Percentiles rank a stretch among this genome's conserved stretches.
phyloP scores from a whole-genome alignment of 257 asterid genomes.

The Solanum arcanum region DNA sequence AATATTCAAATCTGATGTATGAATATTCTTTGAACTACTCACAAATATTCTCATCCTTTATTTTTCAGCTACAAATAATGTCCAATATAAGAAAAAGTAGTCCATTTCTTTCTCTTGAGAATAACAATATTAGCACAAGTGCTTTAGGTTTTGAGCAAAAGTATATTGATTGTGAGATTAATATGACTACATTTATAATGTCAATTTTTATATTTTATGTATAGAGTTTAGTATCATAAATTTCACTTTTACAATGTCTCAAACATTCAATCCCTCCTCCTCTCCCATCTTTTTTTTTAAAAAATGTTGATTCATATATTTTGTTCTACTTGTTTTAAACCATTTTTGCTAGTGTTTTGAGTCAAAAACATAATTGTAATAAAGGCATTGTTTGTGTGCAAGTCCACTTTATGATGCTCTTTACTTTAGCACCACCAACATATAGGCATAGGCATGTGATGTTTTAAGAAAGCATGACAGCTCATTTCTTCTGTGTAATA shows the following conservation, averaged over 20 bases:
- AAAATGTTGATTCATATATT: background rate
- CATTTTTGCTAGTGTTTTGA: background rate
- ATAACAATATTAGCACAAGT: background rate
- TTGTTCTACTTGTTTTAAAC: background rate
- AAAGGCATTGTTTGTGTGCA: background rate
- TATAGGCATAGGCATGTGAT: constrained; percentile 5
- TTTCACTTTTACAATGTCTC: background rate
- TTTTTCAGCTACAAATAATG: background rate
- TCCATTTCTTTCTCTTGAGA: background rate
- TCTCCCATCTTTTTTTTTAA: too few species aligned
- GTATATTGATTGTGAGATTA: background rate
- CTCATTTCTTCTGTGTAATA: constrained; percentile 38
- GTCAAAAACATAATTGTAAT: background rate
- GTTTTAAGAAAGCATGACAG: constrained; percentile 49
- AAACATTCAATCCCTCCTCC: too few species aligned
- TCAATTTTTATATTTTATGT: background rate
- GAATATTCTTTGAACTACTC: background rate
- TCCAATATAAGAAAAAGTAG: too few species aligned
- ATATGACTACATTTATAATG: background rate
- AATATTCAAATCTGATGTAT: too few species aligned
- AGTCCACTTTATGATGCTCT: background rate
- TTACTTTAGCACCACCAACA: background rate
- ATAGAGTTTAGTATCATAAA: background rate
- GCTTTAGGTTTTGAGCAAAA: background rate
- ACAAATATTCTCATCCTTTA: too few species aligned